Evolutionary conservation across 2,329 filamentous ascomycete species (phyloP).

Genomic region (Trichoderma sp.): DNA sequence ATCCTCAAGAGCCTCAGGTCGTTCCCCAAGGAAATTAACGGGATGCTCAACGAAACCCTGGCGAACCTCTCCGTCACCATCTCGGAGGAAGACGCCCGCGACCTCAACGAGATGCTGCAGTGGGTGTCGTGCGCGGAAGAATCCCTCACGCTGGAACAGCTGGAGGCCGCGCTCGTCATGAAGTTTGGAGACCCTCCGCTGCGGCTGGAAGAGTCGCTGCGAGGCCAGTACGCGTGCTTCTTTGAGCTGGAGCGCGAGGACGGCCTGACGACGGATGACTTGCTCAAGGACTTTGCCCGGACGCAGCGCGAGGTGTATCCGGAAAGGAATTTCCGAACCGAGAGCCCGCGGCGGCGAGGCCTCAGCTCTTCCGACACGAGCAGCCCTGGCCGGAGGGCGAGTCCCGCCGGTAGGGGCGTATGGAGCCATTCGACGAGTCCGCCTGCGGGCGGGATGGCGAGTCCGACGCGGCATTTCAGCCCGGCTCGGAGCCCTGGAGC

Average conservation of each 20-base stretch:
- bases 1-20: conserved; percentile 49
- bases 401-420: conserved; percentile 21
- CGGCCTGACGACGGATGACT: conserved; percentile 47
- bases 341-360: conserved; percentile 12
- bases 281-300: conserved; percentile 44
- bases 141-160: conserved; percentile 47
- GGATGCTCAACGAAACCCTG: conserved; percentile 47
- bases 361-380: conserved; percentile 27
- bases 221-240: conserved; percentile 51
- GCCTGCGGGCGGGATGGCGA: conserved; percentile 16
- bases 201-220: conserved; percentile 47
- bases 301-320: conserved; percentile 35
- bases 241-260: conserved; percentile 51
- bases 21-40: conserved; percentile 50
- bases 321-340: conserved; percentile 29
- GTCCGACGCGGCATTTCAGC: conserved; percentile 34
- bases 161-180: conserved; percentile 49
- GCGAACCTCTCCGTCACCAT: conserved; percentile 46
- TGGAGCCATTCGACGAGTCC: conserved; percentile 34
- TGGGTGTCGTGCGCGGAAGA: conserved; percentile 52
- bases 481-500: conserved; percentile 39
- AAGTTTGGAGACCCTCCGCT: conserved; percentile 46
- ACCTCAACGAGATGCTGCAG: conserved; percentile 51
- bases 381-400: conserved; percentile 27
- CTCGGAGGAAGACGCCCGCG: conserved; percentile 44